Evolutionary conservation across 495 filamentous ascomycete species (phyloP).

Genomic region (Pyronema omphalodes): DNA sequence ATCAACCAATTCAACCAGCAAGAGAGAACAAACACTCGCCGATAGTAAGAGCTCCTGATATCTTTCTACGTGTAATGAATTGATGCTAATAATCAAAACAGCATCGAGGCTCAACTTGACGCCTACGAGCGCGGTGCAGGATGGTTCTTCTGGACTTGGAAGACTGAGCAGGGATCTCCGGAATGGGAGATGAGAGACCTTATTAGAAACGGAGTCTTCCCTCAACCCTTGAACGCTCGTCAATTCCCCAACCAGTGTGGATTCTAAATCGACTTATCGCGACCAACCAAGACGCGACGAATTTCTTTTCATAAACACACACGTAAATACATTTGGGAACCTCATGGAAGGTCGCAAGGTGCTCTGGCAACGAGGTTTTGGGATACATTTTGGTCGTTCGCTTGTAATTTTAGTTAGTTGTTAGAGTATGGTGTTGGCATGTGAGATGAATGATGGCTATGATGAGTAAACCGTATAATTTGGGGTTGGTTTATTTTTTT

Average conservation of each 20-base stretch:
- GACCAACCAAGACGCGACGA: no score
- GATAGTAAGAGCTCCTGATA: conserved; percentile 9
- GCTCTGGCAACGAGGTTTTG: no score
- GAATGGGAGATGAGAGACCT: conserved; percentile 72
- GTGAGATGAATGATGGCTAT: no score
- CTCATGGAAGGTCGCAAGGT: no score
- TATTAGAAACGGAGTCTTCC: conserved; percentile 40
- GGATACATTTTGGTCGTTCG: no score
- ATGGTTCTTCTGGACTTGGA: conserved; percentile 76
- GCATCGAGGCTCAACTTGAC: conserved; percentile 54
- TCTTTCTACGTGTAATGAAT: neutral
- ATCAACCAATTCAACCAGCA: conserved; percentile 9
- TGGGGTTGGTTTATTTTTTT: no score
- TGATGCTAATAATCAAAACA: neutral
- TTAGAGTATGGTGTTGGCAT: no score
- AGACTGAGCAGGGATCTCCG: conserved; percentile 59
- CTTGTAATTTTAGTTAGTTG: no score
- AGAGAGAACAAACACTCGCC: conserved; percentile 14
- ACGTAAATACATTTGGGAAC: no score
- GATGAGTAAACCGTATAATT: no score
- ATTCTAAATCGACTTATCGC: neutral
- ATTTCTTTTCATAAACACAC: no score
- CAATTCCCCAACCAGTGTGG: conserved; percentile 3
- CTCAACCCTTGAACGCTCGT: conserved; percentile 31
- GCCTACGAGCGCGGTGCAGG: conserved; percentile 49